These are phyloP conservation scores for Epichloe amarillans DNA, from an alignment of 2,329 filamentous ascomycete species.

Conservation along the genomic window DNA sequence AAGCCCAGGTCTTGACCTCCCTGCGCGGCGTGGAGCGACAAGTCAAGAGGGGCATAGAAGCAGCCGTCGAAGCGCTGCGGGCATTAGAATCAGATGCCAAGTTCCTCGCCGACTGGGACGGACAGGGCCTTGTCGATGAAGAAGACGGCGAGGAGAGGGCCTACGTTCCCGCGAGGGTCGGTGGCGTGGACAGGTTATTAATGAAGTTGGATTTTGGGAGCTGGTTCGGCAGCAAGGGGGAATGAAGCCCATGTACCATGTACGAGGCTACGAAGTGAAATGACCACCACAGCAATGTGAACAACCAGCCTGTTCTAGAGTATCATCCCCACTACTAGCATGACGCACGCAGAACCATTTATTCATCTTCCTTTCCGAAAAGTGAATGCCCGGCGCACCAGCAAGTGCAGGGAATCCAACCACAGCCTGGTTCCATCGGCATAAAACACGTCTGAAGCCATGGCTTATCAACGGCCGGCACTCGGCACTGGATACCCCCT, in stretches of 20 bases:
- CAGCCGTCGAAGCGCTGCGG: conserved; percentile 45
- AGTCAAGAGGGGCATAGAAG: conserved; percentile 55
- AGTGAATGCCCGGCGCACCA: no score
- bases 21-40: conserved; percentile 49
- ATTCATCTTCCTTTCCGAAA: no score
- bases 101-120: conserved; percentile 32
- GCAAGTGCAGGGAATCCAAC: no score
- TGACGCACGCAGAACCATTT: no score
- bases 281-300: no score
- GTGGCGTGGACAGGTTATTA: conserved; percentile 69
- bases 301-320: no score
- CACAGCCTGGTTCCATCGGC: no score
- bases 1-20: conserved; percentile 50
- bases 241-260: conserved; percentile 1
- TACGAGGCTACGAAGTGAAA: no score
- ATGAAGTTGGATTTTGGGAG: conserved; percentile 77
- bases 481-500: no score
- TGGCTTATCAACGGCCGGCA: no score
- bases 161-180: conserved; percentile 60
- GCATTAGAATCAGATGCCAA: conserved; percentile 29
- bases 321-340: no score
- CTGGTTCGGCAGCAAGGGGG: conserved; percentile 32
- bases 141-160: conserved; percentile 25
- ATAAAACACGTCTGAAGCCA: no score
- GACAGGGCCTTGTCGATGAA: conserved; percentile 21